Conservation (phyloP, 495 filamentous ascomycete species). For the Penicillium samsonianum region DNA sequence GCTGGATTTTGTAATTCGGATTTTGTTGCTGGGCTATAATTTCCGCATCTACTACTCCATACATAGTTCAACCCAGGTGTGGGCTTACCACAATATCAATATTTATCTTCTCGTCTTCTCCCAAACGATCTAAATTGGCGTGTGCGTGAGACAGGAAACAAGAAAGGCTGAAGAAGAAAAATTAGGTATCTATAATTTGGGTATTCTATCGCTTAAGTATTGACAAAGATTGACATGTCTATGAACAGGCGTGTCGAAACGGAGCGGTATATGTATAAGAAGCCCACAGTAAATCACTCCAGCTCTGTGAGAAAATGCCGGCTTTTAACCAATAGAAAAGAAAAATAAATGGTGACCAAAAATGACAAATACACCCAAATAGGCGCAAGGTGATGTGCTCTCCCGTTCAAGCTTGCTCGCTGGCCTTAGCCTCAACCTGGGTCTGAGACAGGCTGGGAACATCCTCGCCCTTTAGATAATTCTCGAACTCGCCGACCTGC, state of each 20-base stretch:
- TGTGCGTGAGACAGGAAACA: background rate
- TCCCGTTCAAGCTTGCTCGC: background rate
- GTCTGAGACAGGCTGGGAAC: conserved; percentile 40
- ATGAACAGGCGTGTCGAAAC: conserved; percentile 3
- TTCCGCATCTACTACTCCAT: no score
- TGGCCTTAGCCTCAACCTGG: conserved; percentile 8
- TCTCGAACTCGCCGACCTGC: conserved; percentile 79
- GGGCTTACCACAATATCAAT: no score
- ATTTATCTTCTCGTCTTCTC: background rate
- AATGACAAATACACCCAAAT: background rate
- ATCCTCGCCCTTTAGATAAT: conserved; percentile 69
- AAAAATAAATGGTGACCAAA: background rate
- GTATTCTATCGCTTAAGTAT: conserved; percentile 12
- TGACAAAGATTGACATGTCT: conserved; percentile 9
- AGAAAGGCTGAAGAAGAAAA: background rate
- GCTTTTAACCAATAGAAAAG: background rate
- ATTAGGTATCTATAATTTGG: background rate
- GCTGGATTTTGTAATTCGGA: no score
- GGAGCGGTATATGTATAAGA: background rate
- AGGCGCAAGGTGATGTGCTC: background rate
- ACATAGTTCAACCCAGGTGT: no score
- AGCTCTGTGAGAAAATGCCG: background rate
- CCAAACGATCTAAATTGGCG: background rate
- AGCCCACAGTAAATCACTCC: background rate
- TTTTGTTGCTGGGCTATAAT: no score